Conservation (phyloP, 1,284 basidiomycete genomes). For the Coniferiporia weirii region DNA sequence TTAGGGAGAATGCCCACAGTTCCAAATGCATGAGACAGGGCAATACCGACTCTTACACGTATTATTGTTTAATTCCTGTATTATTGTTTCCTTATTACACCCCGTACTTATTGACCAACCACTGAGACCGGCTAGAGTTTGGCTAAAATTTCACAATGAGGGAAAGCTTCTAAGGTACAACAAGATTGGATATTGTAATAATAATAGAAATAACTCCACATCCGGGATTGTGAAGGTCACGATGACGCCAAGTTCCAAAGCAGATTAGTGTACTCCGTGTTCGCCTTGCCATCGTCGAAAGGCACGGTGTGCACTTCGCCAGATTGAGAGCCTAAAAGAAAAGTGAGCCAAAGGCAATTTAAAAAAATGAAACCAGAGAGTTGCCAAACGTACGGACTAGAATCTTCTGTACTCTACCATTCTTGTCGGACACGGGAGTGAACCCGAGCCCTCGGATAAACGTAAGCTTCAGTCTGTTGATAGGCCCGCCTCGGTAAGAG, state of each 20-base stretch:
- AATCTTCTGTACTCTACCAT: slow-evolving; percentile 50
- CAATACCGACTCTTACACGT: neutral
- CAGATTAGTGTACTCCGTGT: slow-evolving; percentile 33
- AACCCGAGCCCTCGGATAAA: slow-evolving; percentile 68
- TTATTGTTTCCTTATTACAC: neutral
- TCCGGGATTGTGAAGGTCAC: slow-evolving; percentile 26
- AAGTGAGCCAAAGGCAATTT: neutral
- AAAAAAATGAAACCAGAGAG: neutral
- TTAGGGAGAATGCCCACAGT: neutral
- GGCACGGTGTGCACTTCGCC: slow-evolving; percentile 51
- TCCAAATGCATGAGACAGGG: neutral
- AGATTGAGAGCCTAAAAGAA: slow-evolving; percentile 46
- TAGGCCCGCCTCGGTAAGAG: neutral
- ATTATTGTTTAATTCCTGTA: neutral
- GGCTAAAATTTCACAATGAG: too few relatives aligned
- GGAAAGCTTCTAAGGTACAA: neutral
- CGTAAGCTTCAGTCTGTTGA: slow-evolving; percentile 52
- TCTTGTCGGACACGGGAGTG: slow-evolving; percentile 52
- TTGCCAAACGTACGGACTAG: slow-evolving; percentile 54
- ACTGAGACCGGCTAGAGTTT: too few relatives aligned
- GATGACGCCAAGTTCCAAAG: slow-evolving; percentile 58
- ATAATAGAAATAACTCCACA: neutral
- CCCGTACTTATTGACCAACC: neutral
- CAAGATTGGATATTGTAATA: neutral
- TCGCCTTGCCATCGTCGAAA: slow-evolving; percentile 27